A percentile compares a stretch with the other conserved stretches of the same genome.
Evolutionary conservation across 208 protist genomes (phyloP).

Genomic region (Trypanosoma avium): DNA sequence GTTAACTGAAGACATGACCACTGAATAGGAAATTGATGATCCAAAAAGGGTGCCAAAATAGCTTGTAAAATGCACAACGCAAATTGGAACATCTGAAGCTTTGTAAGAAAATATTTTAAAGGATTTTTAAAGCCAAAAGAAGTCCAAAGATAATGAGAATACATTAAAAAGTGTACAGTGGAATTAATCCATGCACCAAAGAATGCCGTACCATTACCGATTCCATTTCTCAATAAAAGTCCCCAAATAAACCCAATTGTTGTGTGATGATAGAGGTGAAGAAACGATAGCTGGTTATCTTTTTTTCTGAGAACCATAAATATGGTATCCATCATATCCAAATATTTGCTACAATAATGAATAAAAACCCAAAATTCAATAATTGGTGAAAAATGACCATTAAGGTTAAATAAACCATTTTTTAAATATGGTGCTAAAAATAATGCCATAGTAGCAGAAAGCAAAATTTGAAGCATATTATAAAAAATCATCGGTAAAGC

Average conservation of each 20-base stretch:
- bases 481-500: constrained; percentile 79
- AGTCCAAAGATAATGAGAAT: constrained; percentile 90
- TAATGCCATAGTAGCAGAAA: constrained; percentile 82
- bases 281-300: constrained; percentile 82
- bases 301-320: constrained; percentile 92
- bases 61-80: constrained; percentile 82
- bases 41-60: constrained; percentile 52
- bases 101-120: constrained; percentile 83
- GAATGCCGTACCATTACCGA: constrained; percentile 86
- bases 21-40: constrained; percentile 54
- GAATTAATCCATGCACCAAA: constrained; percentile 91
- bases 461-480: constrained; percentile 75
- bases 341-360: constrained; percentile 87
- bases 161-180: constrained; percentile 90
- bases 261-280: constrained; percentile 91
- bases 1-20: constrained; percentile 72
- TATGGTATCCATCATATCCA: constrained; percentile 89
- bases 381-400: constrained; percentile 53
- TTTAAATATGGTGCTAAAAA: constrained; percentile 44
- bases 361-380: constrained; percentile 87
- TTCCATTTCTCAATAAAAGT: constrained; percentile 76
- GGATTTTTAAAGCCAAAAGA: constrained; percentile 85
- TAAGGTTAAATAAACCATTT: constrained; percentile 76
- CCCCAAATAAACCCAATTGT: constrained; percentile 90
- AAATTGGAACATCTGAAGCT: constrained; percentile 89